Evolutionary conservation across 148 eudicot genomes (phyloP), one percentile per base, ranked within the genome.

Genomic region (Tetragonia tetragonoides): DNA sequence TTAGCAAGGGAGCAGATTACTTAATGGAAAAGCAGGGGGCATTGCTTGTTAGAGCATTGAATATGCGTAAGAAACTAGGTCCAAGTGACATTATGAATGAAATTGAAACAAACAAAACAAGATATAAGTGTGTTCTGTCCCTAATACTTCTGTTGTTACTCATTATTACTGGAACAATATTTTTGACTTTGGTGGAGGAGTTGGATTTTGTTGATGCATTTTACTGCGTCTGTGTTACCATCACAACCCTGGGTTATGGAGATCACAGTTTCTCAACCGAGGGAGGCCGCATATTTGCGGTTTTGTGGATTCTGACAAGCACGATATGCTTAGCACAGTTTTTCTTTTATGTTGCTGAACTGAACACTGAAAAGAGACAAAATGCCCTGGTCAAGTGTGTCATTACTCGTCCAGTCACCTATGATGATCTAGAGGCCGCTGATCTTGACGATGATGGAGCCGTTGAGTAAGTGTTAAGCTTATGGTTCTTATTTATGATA

Each of bases 181-280:
- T 95, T 75, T 83, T 95, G 28, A 75, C 70, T 18, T 76, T 78
- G 6, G 89, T 90, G 28, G 99, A 95, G 96, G 84, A 87, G 54
- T 70, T 88, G 61, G 85, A 81, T 37, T 6, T 83, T 66, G 68
- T 91, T 34, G 97, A 95, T 83, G 96, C 98, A 3, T 90, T 95
- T 65, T 92, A 95, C 72, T 89, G 96, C 75, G 94, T 93, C 59
- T 92, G 96, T 70, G 86, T 87, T n/a, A 92, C 97, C 2, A 82
- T 95, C 60, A 92, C 97, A 9, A 86, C 96, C 24, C 82, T 95
- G 68, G 99, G 99, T 11, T 95, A 95, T 73, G 96, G 97, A 53
- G 96, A 89, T 75, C 84, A 85, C 46, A 88, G 94, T 80, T 95
- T 95, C 86, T 86, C 92, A 37, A 91, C 94, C 0, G 77, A 81